These are phyloP conservation scores for Chrysoporthe austroafricana DNA, from an alignment of 2,329 filamentous ascomycete species.

Conservation along the genomic window DNA sequence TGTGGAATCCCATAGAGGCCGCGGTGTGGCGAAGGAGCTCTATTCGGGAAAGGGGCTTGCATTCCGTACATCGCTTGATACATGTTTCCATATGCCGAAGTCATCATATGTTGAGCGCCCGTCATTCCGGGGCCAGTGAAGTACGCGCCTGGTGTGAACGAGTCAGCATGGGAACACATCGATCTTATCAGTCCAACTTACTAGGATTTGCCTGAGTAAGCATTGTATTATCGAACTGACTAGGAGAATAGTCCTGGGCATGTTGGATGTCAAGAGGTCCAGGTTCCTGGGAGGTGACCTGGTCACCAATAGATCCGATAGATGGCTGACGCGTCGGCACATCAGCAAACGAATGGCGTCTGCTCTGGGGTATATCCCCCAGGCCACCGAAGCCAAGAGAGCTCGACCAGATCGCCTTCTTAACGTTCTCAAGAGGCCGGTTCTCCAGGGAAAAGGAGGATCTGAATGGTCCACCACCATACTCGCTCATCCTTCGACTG, in stretches of 20 bases:
- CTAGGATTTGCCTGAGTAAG: conserved; percentile 41
- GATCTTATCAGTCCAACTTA: conserved; percentile 26
- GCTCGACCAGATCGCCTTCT: conserved; percentile 73
- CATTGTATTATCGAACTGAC: conserved; percentile 43
- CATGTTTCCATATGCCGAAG: conserved; percentile 44
- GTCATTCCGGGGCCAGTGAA: conserved; percentile 41
- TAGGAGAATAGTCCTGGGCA: conserved; percentile 46
- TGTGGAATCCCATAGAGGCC: conserved; percentile 64
- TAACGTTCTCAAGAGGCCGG: conserved; percentile 66
- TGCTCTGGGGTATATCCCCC: conserved; percentile 70
- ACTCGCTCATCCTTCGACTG: conserved; percentile 62
- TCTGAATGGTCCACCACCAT: conserved; percentile 50
- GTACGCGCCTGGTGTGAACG: conserved; percentile 40
- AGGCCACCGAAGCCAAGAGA: conserved; percentile 67
- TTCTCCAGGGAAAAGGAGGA: conserved; percentile 57
- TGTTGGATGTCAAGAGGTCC: conserved; percentile 48
- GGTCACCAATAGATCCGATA: conserved; percentile 63
- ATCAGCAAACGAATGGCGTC: conserved; percentile 79
- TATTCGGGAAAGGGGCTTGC: conserved; percentile 49
- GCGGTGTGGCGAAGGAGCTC: conserved; percentile 64
- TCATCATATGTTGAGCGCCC: conserved; percentile 41
- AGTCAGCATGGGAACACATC: conserved; percentile 38
- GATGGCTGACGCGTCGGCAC: conserved; percentile 66
- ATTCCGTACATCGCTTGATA: conserved; percentile 54
- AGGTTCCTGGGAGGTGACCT: conserved; percentile 51